Conservation (phyloP, 2,329 filamentous ascomycete genomes). For the Ceratocystis destructans region DNA sequence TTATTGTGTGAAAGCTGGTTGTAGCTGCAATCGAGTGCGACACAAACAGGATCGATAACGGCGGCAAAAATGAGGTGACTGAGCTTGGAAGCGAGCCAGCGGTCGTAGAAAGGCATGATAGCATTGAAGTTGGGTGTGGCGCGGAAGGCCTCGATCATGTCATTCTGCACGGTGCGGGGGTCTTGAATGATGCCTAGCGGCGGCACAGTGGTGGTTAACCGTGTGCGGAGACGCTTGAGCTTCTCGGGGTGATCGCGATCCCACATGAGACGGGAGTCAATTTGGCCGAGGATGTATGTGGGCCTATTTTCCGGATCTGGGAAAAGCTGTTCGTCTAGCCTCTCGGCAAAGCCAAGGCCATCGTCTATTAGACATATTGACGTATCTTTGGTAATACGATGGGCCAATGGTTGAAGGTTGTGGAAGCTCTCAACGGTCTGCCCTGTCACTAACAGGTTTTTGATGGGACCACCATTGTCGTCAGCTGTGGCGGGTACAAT, state of each 20-base stretch:
- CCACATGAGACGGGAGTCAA: constrained; percentile 35
- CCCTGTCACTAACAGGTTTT: constrained; percentile 57
- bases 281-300: constrained; percentile 58
- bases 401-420: constrained; percentile 45
- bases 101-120: constrained; percentile 28
- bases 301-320: constrained; percentile 51
- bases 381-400: constrained; percentile 53
- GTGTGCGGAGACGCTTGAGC: constrained; percentile 26
- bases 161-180: constrained; percentile 11
- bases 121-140: constrained; percentile 17
- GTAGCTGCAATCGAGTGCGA: constrained; percentile 64
- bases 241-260: constrained; percentile 26
- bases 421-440: constrained; percentile 38
- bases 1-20: constrained; percentile 55
- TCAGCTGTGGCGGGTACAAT: constrained; percentile 17
- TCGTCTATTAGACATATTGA: constrained; percentile 68
- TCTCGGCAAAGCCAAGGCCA: constrained; percentile 71
- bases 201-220: constrained; percentile 15
- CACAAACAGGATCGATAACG: constrained; percentile 69
- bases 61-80: constrained; percentile 63
- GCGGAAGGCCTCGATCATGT: constrained; percentile 16
- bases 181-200: constrained; percentile 12
- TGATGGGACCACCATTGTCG: constrained; percentile 41
- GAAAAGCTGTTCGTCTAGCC: constrained; percentile 59
- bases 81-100: constrained; percentile 60